Evolutionary conservation across 257 asterid species (phyloP), one percentile per base, ranked within the genome.

Genomic region (Galeopsis tetrahit): DNA sequence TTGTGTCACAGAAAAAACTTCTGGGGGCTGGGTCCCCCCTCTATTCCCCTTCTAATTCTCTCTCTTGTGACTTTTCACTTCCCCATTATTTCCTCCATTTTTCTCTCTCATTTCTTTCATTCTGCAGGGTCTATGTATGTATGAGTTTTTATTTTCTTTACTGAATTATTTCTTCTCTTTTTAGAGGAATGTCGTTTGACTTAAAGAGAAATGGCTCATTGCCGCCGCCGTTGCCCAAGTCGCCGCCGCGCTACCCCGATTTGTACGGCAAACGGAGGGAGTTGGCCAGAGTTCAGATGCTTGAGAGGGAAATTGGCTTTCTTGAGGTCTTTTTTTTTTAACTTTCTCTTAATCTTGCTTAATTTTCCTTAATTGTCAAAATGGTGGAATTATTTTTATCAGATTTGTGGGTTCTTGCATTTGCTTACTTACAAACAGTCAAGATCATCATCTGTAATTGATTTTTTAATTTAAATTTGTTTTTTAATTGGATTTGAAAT

Each of bases 171-270:
- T 38, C 43, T 8, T 38, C 43, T 4, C 8, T 38, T 40, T 40
- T 38, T 38, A 8, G 43, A 38, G 43, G 8, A 44, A 44, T 44
- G 52, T 44, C 52, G 6, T 44, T 44, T 44, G 52, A 44, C 3
- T 44, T 44, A 44, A 44, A 10, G 51, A 38, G 6, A 3, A 44
- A 14, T 17, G 59, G 34, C 1, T 7, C 95, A 31, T 82, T 91
- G 79, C 98, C 96, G 61, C 95, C 95, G 68, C 97, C 97, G 64
- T 82, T 79, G 79, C 97, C 97, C 0, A 91, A 87, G 80, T 89
- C 96, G 51, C 98, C 98, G 64, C 98, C 97, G 10, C 73, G 68
- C 71, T 90, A 90, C 68, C 98, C 98, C 1, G 97, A 94, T 82
- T 87, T 94, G 87, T 91, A 88, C 70, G 98, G 98, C 4, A 90